These are phyloP conservation scores for Petunia axillaris DNA, from an alignment of 257 asterid genomes.

Conservation along the genomic window DNA sequence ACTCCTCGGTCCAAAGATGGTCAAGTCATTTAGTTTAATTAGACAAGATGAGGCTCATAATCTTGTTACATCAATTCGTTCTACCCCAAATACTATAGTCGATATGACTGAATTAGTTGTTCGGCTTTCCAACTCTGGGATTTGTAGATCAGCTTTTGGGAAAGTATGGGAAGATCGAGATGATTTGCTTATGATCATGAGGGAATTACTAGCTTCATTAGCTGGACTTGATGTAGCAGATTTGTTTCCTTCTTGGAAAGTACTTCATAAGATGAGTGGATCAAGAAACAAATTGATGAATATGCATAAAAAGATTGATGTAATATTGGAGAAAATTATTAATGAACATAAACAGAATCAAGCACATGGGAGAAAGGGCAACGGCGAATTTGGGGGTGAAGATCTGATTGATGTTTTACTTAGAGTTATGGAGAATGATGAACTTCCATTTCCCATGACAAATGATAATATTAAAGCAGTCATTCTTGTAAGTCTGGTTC, in stretches of 20 bases:
- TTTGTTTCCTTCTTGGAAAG: constrained; percentile 1
- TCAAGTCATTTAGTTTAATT: constrained; percentile 2
- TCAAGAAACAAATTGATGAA: constrained; percentile 15
- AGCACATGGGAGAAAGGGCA: background rate
- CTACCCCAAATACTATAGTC: background rate
- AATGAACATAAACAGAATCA: constrained; percentile 14
- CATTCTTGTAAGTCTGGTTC: constrained; percentile 7
- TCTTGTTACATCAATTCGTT: background rate
- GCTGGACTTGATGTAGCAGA: background rate
- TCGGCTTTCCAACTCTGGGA: background rate
- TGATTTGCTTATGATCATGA: background rate
- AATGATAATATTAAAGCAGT: constrained; percentile 25
- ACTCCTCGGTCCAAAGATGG: constrained; percentile 20
- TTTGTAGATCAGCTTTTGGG: background rate
- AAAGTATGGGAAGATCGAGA: background rate
- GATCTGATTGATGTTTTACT: constrained; percentile 24
- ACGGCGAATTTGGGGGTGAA: background rate
- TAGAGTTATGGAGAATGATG: background rate
- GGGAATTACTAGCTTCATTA: background rate
- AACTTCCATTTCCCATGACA: background rate
- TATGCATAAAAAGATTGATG: constrained; percentile 21
- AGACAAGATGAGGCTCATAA: constrained; percentile 7
- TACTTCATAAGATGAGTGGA: background rate
- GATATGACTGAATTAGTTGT: background rate
- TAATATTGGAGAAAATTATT: constrained; percentile 11